Evolutionary conservation across 2,329 filamentous ascomycete species (phyloP), one percentile per base, ranked within the genome.

Genomic region (Trichoderma atrobrunneum): DNA sequence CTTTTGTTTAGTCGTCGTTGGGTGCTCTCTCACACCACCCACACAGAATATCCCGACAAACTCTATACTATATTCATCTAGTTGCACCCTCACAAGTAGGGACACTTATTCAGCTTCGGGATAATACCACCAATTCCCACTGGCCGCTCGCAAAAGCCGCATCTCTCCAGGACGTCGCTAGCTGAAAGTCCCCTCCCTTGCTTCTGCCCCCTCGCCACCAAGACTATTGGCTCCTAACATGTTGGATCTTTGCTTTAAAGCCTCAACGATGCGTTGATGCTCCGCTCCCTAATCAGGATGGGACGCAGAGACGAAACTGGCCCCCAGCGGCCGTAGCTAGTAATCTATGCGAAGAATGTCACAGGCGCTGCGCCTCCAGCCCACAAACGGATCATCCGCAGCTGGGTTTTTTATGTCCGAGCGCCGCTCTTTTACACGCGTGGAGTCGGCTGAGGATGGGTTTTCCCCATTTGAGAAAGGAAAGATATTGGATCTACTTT

Each of bases 41-140:
- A 61, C 28, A 36, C 43, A 26, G n/a, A 62, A 61, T 28, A 61
- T 61, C 57, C 57, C 67, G 56, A 70, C 57, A 62, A 61, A 54
- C 56, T 70, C 67, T 60, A 70, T 62, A 30, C 67, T 62, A 70
- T 61, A 70, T 62, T 28, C 26, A 54, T 70, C 57, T 70, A 62
- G 67, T 32, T 48, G 26, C 67, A 36, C 67, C 39, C 16, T 54
- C 21, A 21, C 36, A 28, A 8, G 39, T 28, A 61, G 36, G 51
- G 57, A 10, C 39, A 43, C 43, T 61, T 28, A 24, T 28, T 36
- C 57, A 54, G 57, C 57, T 69, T 26, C 21, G 30, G 39, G 26
- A 62, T 28, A 61, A 69, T 21, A 34, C 36, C 4, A 24, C 24
- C 28, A 18, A 61, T 39, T 30, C 32, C 64, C 48, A 43, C 51